Evolutionary conservation across 108 stramenopile genomes (phyloP).

Genomic region (Cyclotella kingstonii): DNA sequence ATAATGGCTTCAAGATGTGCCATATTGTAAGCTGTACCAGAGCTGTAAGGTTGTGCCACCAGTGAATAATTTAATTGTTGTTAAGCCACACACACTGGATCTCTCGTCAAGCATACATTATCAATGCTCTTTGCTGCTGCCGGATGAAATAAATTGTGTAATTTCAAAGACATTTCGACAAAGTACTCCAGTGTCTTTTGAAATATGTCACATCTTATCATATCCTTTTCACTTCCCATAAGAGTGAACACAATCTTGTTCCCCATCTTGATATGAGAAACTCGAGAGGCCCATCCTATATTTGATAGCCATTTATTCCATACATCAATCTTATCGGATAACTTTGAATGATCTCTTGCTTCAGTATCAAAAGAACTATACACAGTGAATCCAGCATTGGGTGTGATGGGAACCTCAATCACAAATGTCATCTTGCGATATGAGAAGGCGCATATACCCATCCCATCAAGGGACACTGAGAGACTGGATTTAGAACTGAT

Average conservation of each 20-base stretch:
- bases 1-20: background rate
- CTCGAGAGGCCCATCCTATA: conserved; percentile 18
- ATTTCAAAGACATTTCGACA: conserved; percentile 34
- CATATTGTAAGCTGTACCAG: too few relatives aligned
- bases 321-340: conserved; percentile 25
- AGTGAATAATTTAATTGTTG: background rate
- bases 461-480: conserved; percentile 32
- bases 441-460: conserved; percentile 42
- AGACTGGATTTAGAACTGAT: conserved; percentile 32
- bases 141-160: conserved; percentile 40
- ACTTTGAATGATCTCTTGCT: background rate
- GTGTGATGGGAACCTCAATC: conserved; percentile 35
- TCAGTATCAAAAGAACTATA: conserved; percentile 31
- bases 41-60: background rate
- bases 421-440: conserved; percentile 36
- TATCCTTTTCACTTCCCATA: conserved; percentile 29
- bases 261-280: conserved; percentile 25
- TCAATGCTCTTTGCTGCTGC: conserved; percentile 23
- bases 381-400: conserved; percentile 32
- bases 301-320: conserved; percentile 38
- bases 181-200: conserved; percentile 43
- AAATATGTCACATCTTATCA: conserved; percentile 24
- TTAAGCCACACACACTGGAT: conserved; percentile 29
- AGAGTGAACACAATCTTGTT: conserved; percentile 37
- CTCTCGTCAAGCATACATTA: conserved; percentile 37